phyloP scores from a whole-genome alignment of 495 filamentous ascomycete species.

The Hyaloscypha bicolor region DNA sequence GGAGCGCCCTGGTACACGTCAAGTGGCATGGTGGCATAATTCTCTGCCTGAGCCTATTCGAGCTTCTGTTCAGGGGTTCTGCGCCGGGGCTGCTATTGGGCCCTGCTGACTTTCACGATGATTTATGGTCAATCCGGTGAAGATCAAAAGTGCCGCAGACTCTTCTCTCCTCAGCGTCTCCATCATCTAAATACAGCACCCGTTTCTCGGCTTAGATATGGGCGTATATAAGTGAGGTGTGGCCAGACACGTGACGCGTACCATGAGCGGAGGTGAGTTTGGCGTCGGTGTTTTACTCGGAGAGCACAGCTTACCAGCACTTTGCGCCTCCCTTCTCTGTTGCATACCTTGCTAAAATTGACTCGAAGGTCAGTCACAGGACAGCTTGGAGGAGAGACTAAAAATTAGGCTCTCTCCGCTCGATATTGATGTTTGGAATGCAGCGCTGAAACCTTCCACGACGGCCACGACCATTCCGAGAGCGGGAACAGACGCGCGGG shows the following conservation, averaged over 20 bases:
- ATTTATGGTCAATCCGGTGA: constrained; percentile 17
- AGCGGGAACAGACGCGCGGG: constrained; percentile 18
- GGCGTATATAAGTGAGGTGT: background rate
- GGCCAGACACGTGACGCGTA: background rate
- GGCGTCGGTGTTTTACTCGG: background rate
- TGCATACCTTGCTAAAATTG: constrained; percentile 26
- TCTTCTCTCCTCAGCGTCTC: background rate
- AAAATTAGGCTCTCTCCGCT: constrained; percentile 20
- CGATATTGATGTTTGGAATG: constrained; percentile 32
- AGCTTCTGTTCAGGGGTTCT: background rate
- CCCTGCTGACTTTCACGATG: constrained; percentile 17
- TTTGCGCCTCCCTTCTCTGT: constrained; percentile 5
- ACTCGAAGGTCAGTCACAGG: constrained; percentile 27
- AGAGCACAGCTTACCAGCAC: background rate
- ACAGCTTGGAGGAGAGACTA: constrained; percentile 26
- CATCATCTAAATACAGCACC: background rate
- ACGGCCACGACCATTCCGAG: constrained; percentile 19
- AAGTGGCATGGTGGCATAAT: background rate
- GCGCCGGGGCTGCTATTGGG: constrained; percentile 17
- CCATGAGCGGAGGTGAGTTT: background rate
- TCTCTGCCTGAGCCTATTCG: background rate
- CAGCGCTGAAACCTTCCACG: constrained; percentile 28
- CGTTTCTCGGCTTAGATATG: background rate
- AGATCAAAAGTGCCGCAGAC: background rate
- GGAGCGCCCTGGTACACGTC: background rate